Evolutionary conservation across 1,284 basidiomycete species (phyloP), one percentile per base, ranked within the genome.

Genomic region (Tilletiaria anomala): DNA sequence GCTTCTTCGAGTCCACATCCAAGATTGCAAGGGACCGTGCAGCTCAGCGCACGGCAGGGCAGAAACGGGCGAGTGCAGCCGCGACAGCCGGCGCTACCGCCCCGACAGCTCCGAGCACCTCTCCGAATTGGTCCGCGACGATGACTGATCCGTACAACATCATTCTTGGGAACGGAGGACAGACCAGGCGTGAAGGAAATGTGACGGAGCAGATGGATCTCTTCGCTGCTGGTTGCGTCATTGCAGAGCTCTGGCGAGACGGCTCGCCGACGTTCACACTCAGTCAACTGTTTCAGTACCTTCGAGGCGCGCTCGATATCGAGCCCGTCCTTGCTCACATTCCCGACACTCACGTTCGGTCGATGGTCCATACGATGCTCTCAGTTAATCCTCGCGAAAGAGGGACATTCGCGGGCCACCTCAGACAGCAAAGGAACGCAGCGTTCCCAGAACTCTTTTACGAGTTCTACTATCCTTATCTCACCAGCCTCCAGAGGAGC

Each of bases 131-230:
- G 10, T 29, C 26, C 8, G 8, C 10, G 10, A n/a, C 26, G 10
- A 29, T 8, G n/a, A 29, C 26, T n/a, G 47, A 50, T 10, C 35
- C 54, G 11, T 46, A 56, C 18, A 45, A 50, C 1, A 56, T 59
- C 34, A 20, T 51, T n/a, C 45, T 61, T 6, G 56, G 60, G 3
- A 42, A 59, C 3, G 58, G 53, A n/a, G n/a, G n/a, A n/a, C n/a
- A n/a, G 16, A 16, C 11, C 10, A 74, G 75, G 54, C 67, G 75
- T 19, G 81, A 89, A 48, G 82, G 79, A 4, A 79, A 76, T 53
- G 80, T 97, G 17, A 88, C 85, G 0, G 88, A 99, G 68, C 76
- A 83, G 3, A 97, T 99, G 93, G 93, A 99, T 65, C 84, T 91
- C 39, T 99, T 97, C 63, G 87, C 87, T 47, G 77, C 79, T 0